Evolutionary conservation across 2,329 filamentous ascomycete genomes (phyloP), one percentile per base, ranked within the genome.

Genomic region (Penicillium olsonii): DNA sequence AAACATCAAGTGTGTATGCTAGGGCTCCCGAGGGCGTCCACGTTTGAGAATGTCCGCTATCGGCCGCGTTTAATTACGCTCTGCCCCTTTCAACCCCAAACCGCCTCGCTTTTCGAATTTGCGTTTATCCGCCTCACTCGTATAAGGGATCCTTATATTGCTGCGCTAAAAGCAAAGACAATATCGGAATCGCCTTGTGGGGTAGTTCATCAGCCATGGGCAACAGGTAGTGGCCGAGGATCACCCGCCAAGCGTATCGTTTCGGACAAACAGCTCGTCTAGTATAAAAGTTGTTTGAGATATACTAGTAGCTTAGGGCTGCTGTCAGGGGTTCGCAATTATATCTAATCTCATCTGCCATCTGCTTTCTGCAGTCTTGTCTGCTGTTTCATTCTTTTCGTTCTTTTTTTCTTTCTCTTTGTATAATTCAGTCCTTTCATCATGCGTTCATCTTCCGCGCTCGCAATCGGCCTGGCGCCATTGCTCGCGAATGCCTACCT

Each of bases 401-500:
- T 44, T 40, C n/a, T n/a, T 19, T 42, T 27, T 35, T 7, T 43
- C 43, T 26, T 12, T 19, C 39, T 27, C 38, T 10, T 35, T 34
- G 3, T 33, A 31, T 33, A 22, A 18, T 50, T 54, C 34, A 14
- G 34, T 43, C 18, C 18, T 40, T 42, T 50, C n/a, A 57, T 52
- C 48, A 38, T 57, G 34, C 38, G 33, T 26, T 11, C 35, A n/a
- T 27, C 42, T 24, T 29, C 48, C 15, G 31, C 56, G 11, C 37
- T 59, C 35, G 54, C 54, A 51, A 50, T 59, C 31, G 56, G 62
- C 50, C 59, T 63, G 56, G 57, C 54, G 51, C 61, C 62, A 52
- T 56, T 61, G 47, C 52, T 63, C 12, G 58, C 60, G 54, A 45
- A 53, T 34, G 72, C 69, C 22, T 70, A 76, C 48, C 66, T 78